Conservation (phyloP, 1,139 yeast species). For the Hyphopichia fennica region DNA sequence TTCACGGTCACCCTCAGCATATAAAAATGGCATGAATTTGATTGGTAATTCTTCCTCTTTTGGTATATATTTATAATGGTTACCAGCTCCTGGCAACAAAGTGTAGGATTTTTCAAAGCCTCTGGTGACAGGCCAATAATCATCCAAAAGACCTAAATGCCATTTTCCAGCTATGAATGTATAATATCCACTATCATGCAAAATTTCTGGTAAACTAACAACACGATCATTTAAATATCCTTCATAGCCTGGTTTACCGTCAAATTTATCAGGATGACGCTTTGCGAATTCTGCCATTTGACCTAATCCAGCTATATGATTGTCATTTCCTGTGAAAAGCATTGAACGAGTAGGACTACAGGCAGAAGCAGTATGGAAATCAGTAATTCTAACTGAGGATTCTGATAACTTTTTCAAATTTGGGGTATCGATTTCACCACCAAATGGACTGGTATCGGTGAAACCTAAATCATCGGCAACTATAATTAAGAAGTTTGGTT, state of each 20-base stretch:
- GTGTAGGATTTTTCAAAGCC: conserved; percentile 55
- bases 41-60: conserved; percentile 24
- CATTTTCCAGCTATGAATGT: conserved; percentile 58
- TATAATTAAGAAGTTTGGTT: conserved; percentile 52
- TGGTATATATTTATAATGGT: conserved; percentile 52
- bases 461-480: conserved; percentile 66
- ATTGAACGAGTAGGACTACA: conserved; percentile 67
- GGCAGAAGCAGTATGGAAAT: conserved; percentile 65
- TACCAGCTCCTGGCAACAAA: conserved; percentile 58
- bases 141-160: conserved; percentile 54
- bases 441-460: conserved; percentile 57
- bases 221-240: conserved; percentile 54
- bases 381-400: conserved; percentile 50
- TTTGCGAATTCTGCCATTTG: conserved; percentile 55
- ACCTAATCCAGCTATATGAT: conserved; percentile 61
- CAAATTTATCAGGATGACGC: conserved; percentile 35
- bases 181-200: conserved; percentile 47
- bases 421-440: conserved; percentile 61
- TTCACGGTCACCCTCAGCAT: conserved; percentile 33
- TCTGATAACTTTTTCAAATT: conserved; percentile 45
- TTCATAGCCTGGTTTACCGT: conserved; percentile 56
- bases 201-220: conserved; percentile 53
- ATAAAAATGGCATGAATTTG: conserved; percentile 34
- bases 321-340: conserved; percentile 61
- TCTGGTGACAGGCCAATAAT: conserved; percentile 50